Conservation (phyloP, 208 protist genomes). For the Crithidia expoeki region DNA sequence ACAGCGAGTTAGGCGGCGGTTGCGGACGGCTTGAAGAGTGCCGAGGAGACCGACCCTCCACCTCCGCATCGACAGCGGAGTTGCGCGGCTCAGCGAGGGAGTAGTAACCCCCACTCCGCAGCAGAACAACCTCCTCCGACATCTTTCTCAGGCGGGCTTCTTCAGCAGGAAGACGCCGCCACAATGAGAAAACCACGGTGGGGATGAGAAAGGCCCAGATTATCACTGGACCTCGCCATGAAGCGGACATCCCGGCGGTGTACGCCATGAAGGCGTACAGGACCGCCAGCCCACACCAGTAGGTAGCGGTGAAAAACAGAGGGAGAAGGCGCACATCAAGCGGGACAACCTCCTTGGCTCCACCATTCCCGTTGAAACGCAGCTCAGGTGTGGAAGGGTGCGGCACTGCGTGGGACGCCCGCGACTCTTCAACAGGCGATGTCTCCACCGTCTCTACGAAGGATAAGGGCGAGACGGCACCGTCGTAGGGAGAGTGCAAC, state of each 20-base stretch:
- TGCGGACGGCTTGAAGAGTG: background rate
- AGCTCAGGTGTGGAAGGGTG: background rate
- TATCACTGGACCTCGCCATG: conserved; percentile 29
- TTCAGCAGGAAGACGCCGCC: conserved; percentile 30
- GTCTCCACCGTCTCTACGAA: conserved; percentile 17
- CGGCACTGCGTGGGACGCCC: background rate
- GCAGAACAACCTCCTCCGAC: conserved; percentile 7
- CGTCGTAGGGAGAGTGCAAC: conserved; percentile 6
- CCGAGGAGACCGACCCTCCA: background rate
- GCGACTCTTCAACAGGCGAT: conserved; percentile 10
- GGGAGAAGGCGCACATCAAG: conserved; percentile 25
- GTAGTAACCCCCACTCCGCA: conserved; percentile 27
- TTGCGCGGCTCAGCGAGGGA: conserved; percentile 2
- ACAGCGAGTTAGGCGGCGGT: background rate
- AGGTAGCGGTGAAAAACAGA: conserved; percentile 13
- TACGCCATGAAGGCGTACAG: conserved; percentile 30
- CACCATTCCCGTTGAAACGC: background rate
- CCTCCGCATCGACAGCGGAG: background rate
- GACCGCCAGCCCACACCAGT: conserved; percentile 25
- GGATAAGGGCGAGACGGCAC: background rate
- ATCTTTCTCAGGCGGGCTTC: background rate
- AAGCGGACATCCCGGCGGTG: conserved; percentile 1
- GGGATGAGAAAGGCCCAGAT: conserved; percentile 26
- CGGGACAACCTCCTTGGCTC: background rate
- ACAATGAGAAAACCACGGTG: conserved; percentile 19